These are phyloP conservation scores for Gomphus sp. DNA, from an alignment of 1,284 basidiomycete species.

Conservation along the genomic window DNA sequence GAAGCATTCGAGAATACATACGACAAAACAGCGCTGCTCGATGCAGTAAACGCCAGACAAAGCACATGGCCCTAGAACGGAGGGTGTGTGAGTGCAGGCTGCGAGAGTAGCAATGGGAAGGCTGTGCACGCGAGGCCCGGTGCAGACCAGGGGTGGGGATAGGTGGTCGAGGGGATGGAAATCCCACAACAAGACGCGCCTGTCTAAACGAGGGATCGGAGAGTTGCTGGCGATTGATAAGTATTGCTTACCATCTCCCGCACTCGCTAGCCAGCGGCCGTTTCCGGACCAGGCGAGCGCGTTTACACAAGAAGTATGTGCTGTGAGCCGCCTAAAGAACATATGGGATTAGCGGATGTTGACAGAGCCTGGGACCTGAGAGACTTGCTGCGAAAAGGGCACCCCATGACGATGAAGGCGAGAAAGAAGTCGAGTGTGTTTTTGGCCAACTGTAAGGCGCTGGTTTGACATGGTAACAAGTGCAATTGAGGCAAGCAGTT, in stretches of 20 bases:
- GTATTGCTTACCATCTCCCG: conserved; percentile 54
- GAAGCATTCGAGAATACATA: conserved; percentile 26
- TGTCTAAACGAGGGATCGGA: conserved; percentile 27
- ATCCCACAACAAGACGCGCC: conserved; percentile 56
- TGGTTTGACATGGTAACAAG: background rate
- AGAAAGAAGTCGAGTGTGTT: background rate
- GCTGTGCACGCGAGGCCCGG: conserved; percentile 36
- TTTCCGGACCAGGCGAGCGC: conserved; percentile 54
- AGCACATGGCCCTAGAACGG: conserved; percentile 54
- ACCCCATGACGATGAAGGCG: background rate
- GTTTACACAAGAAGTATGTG: conserved; percentile 66
- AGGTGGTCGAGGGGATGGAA: conserved; percentile 53
- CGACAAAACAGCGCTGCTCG: conserved; percentile 54
- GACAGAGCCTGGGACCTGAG: background rate
- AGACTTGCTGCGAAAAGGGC: conserved; percentile 9
- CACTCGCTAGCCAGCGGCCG: conserved; percentile 65
- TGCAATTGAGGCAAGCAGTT: background rate
- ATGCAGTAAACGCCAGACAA: conserved; percentile 55
- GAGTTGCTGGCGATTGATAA: conserved; percentile 1
- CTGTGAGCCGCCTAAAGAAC: conserved; percentile 39
- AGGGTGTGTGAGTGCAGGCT: background rate
- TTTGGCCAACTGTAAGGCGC: background rate
- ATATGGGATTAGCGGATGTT: background rate
- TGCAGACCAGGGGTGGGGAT: conserved; percentile 35
- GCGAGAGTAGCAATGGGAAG: background rate